Conservation (phyloP, 192 early-diverging fungal genomes). For the Mortierella alpina region DNA sequence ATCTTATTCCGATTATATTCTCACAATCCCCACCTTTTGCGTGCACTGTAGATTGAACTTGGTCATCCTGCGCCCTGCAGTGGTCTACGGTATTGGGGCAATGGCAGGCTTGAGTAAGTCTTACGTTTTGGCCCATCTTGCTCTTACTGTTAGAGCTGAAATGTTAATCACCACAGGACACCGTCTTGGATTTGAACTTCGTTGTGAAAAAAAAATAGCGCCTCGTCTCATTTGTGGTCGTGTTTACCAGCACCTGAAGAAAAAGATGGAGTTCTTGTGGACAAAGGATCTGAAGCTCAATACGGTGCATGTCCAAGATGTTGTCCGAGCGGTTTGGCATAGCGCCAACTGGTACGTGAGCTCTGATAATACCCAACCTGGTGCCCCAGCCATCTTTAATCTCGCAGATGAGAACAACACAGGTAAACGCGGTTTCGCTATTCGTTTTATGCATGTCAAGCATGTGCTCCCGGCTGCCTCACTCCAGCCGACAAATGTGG, state of each 20-base stretch:
- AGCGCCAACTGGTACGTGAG: conserved; percentile 66
- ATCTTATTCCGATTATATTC: background rate
- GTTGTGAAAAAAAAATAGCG: conserved; percentile 62
- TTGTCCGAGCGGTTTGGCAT: conserved; percentile 70
- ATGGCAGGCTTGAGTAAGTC: conserved; percentile 78
- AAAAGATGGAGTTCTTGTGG: conserved; percentile 96
- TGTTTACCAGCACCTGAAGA: conserved; percentile 81
- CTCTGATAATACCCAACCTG: conserved; percentile 56
- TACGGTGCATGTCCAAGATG: conserved; percentile 95
- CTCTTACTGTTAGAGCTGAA: background rate
- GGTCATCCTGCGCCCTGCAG: conserved; percentile 86
- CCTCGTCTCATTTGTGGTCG: conserved; percentile 93
- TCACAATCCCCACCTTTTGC: background rate
- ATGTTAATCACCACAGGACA: background rate
- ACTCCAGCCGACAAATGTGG: too few relatives aligned
- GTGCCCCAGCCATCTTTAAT: conserved; percentile 76
- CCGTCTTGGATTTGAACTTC: background rate
- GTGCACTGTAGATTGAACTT: conserved; percentile 69
- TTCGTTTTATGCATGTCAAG: background rate
- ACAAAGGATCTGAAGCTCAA: conserved; percentile 89
- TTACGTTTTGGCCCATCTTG: background rate
- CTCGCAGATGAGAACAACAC: conserved; percentile 88
- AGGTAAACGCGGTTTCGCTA: conserved; percentile 59
- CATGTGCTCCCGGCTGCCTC: too few relatives aligned
- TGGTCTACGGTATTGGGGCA: conserved; percentile 91